Evolutionary conservation across 441 rosid species (phyloP).

Genomic region (Eruca vesicaria): DNA sequence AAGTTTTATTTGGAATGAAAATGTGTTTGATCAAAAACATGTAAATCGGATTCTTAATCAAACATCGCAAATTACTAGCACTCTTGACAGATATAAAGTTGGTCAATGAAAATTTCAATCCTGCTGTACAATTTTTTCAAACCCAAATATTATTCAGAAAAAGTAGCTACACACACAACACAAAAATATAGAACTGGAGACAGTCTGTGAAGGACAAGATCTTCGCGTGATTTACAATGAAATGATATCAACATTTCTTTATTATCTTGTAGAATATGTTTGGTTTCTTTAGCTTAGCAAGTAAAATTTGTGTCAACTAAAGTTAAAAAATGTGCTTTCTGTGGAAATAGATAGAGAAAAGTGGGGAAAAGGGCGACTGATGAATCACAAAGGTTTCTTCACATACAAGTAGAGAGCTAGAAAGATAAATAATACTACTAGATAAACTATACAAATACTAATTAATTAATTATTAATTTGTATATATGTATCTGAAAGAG

Average conservation of each 20-base stretch:
- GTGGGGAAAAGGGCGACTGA: constrained; percentile 31
- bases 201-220: constrained; percentile 56
- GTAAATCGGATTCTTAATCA: neutral
- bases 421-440: constrained; percentile 31
- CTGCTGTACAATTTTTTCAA: constrained; percentile 16
- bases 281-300: constrained; percentile 3
- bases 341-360: constrained; percentile 10
- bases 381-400: constrained; percentile 69
- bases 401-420: constrained; percentile 54
- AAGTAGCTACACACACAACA: constrained; percentile 1
- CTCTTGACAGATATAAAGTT: constrained; percentile 29
- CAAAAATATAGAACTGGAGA: constrained; percentile 37
- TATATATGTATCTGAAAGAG: constrained; percentile 32
- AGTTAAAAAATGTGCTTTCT: too few relatives aligned
- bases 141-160: constrained; percentile 13
- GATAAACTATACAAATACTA: neutral
- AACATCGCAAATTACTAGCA: neutral
- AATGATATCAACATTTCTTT: constrained; percentile 23
- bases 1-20: too few relatives aligned
- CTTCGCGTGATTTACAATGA: constrained; percentile 37
- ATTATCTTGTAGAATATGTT: neutral
- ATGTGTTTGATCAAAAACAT: too few relatives aligned
- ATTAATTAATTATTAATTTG: neutral
- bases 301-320: constrained; percentile 28
- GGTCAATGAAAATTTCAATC: constrained; percentile 26